A percentile compares a stretch with the other conserved stretches of the same genome.
phyloP scores from a whole-genome alignment of 192 early-diverging fungal genomes.

The Coemansia sp. region DNA sequence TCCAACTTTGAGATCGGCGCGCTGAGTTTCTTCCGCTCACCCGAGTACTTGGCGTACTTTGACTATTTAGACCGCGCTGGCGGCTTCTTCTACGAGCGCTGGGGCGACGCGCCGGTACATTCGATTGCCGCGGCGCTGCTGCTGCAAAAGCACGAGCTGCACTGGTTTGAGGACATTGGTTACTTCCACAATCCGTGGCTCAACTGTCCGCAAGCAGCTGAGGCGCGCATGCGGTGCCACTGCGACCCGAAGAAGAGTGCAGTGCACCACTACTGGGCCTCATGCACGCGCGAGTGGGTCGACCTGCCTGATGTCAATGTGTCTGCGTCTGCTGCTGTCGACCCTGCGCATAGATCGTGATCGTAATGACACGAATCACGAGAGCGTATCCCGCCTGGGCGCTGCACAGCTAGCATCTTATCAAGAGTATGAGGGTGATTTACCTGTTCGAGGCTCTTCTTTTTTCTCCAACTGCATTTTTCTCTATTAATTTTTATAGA shows the following conservation, averaged over 20 bases:
- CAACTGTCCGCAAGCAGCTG: conserved; percentile 40
- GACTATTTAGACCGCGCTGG: conserved; percentile 67
- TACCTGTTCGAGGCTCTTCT: no score
- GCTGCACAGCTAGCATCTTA: no score
- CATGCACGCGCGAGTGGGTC: conserved; percentile 40
- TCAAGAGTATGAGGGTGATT: no score
- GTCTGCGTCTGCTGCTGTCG: background rate
- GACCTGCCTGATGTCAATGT: conserved; percentile 11
- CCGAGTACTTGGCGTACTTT: conserved; percentile 65
- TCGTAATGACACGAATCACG: no score
- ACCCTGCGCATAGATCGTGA: no score
- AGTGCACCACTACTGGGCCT: conserved; percentile 43
- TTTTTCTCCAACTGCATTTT: background rate
- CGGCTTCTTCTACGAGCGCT: conserved; percentile 83
- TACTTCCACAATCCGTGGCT: conserved; percentile 57
- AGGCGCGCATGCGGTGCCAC: conserved; percentile 39
- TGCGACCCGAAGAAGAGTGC: conserved; percentile 48
- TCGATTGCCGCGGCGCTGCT: conserved; percentile 58
- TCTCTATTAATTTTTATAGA: background rate
- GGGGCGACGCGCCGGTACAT: conserved; percentile 73
- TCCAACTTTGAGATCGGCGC: conserved; percentile 86
- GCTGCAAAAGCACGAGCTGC: conserved; percentile 55
- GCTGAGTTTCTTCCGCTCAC: conserved; percentile 62
- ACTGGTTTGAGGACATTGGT: conserved; percentile 72
- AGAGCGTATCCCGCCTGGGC: no score